These are phyloP conservation scores for Colletotrichum tanaceti DNA, from an alignment of 2,329 filamentous ascomycete genomes.

Conservation along the genomic window DNA sequence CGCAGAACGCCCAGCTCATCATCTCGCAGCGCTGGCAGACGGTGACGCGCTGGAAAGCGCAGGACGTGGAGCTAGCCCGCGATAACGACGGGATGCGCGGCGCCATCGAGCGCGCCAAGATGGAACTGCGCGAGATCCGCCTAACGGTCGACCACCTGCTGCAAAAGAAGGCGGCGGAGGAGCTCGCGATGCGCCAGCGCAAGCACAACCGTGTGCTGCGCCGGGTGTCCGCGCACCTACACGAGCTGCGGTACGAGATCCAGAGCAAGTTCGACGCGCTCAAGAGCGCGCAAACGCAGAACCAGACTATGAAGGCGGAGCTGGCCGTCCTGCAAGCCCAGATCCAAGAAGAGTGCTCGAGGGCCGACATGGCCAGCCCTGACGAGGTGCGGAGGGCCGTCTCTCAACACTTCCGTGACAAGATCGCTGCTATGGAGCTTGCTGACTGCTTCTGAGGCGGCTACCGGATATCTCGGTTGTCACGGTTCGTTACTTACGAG, in stretches of 20 bases:
- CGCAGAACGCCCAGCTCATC: slow-evolving; percentile 36
- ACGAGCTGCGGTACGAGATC: slow-evolving; percentile 41
- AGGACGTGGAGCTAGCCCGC: slow-evolving; percentile 18
- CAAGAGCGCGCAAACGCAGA: slow-evolving; percentile 17
- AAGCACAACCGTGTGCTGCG: slow-evolving; percentile 44
- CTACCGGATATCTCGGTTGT: background rate
- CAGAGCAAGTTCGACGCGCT: slow-evolving; percentile 41
- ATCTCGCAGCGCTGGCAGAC: slow-evolving; percentile 42
- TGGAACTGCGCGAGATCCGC: slow-evolving; percentile 36
- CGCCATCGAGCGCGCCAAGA: slow-evolving; percentile 19
- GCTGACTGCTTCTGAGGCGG: slow-evolving; percentile 23
- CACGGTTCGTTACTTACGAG: background rate
- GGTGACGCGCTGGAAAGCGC: slow-evolving; percentile 27
- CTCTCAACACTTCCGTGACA: slow-evolving; percentile 36
- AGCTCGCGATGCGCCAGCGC: slow-evolving; percentile 38
- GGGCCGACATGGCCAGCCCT: slow-evolving; percentile 34
- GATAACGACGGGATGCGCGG: slow-evolving; percentile 30
- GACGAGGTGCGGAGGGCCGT: slow-evolving; percentile 38
- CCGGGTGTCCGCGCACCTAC: slow-evolving; percentile 46
- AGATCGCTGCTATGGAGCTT: slow-evolving; percentile 28
- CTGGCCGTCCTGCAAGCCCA: slow-evolving; percentile 24
- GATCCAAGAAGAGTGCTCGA: slow-evolving; percentile 31
- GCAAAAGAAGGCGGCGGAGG: slow-evolving; percentile 24
- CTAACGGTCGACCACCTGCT: slow-evolving; percentile 41
- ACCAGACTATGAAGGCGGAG: slow-evolving; percentile 36